A percentile compares a stretch with the other conserved stretches of the same genome.
phyloP scores from a whole-genome alignment of 1,139 yeast genomes.

The Blastobotrys petasosporus region DNA sequence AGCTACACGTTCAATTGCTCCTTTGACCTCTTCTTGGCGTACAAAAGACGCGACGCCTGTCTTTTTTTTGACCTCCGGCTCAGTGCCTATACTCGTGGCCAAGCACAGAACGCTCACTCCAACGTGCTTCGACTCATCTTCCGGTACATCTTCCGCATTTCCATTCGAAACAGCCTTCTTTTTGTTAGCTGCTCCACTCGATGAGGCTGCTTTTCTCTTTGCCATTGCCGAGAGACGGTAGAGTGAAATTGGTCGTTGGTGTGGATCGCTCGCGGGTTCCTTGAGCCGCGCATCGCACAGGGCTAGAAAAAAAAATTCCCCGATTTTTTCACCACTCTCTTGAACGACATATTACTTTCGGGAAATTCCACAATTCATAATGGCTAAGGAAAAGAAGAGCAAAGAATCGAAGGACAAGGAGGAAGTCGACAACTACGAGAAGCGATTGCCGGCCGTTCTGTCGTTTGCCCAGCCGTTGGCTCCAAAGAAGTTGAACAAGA shows the following conservation, averaged over 20 bases:
- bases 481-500: slow-evolving; percentile 91
- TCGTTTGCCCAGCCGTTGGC: slow-evolving; percentile 96
- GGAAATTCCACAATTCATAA: slow-evolving; percentile 13
- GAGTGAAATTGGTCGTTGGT: no score
- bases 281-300: no score
- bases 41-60: slow-evolving; percentile 6
- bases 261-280: no score
- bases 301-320: not conserved
- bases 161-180: slow-evolving; percentile 7
- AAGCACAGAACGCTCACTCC: slow-evolving; percentile 8
- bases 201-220: slow-evolving; percentile 13
- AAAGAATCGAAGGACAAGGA: slow-evolving; percentile 23
- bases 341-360: not conserved
- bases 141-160: slow-evolving; percentile 3
- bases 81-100: slow-evolving; percentile 1
- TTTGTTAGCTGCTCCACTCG: slow-evolving; percentile 3
- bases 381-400: slow-evolving; percentile 30
- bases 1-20: slow-evolving; percentile 68
- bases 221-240: slow-evolving; percentile 3
- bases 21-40: slow-evolving; percentile 36
- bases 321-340: not conserved
- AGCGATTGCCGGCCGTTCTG: slow-evolving; percentile 80
- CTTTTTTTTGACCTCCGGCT: slow-evolving; percentile 8
- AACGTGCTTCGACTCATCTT: slow-evolving; percentile 8
- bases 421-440: slow-evolving; percentile 79